phyloP scores from a whole-genome alignment of 352 stramenopile species.

The Globisporangium acanthophoron region DNA sequence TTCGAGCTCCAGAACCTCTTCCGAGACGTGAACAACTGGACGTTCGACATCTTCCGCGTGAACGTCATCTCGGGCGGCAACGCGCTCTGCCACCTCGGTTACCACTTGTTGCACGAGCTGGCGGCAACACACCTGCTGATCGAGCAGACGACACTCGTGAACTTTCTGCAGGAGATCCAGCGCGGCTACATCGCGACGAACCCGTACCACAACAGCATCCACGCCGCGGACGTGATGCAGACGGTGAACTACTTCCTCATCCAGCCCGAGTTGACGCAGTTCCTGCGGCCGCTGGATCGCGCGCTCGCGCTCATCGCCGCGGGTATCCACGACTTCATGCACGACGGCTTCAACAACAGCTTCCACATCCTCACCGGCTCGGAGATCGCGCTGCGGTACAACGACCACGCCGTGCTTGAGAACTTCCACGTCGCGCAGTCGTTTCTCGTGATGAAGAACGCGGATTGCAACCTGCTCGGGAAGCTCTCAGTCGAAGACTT shows the following conservation, averaged over 20 bases:
- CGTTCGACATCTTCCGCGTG: slow-evolving; percentile 78
- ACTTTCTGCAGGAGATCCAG: slow-evolving; percentile 82
- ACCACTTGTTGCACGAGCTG: slow-evolving; percentile 66
- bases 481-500: slow-evolving; percentile 73
- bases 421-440: slow-evolving; percentile 88
- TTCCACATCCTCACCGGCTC: slow-evolving; percentile 86
- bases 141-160: slow-evolving; percentile 53
- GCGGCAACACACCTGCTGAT: slow-evolving; percentile 57
- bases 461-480: slow-evolving; percentile 78
- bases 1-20: slow-evolving; percentile 72
- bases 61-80: slow-evolving; percentile 64
- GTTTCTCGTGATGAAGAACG: slow-evolving; percentile 88
- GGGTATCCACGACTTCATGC: slow-evolving; percentile 87
- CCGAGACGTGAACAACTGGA: slow-evolving; percentile 43
- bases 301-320: slow-evolving; percentile 71
- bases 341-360: slow-evolving; percentile 89
- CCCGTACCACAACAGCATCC: slow-evolving; percentile 88
- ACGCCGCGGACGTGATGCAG: slow-evolving; percentile 88
- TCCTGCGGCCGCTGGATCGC: slow-evolving; percentile 71
- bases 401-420: slow-evolving; percentile 85
- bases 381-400: slow-evolving; percentile 86
- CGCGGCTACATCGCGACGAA: slow-evolving; percentile 75
- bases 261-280: slow-evolving; percentile 63
- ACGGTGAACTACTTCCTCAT: slow-evolving; percentile 84
- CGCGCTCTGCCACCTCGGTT: slow-evolving; percentile 68